These are phyloP conservation scores for Phytophthora pistaciae DNA, from an alignment of 352 stramenopile genomes.

Conservation along the genomic window DNA sequence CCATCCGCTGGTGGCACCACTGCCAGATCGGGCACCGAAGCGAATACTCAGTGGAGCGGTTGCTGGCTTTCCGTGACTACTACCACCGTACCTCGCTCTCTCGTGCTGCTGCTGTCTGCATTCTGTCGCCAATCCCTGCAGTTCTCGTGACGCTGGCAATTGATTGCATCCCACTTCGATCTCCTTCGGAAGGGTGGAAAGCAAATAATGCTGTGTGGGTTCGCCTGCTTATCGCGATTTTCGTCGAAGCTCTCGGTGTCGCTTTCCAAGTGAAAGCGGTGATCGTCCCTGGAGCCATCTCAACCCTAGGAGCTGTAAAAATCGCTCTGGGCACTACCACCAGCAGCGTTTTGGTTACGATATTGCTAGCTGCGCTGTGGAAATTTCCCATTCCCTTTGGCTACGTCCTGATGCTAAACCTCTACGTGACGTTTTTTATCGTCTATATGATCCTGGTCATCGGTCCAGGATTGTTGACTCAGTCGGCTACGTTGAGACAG, in stretches of 20 bases:
- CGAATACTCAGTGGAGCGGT: neutral
- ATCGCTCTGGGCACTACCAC: slow-evolving; percentile 9
- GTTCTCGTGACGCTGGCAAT: neutral
- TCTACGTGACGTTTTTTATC: slow-evolving; percentile 8
- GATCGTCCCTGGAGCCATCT: slow-evolving; percentile 12
- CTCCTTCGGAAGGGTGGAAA: slow-evolving; percentile 17
- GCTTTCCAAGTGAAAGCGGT: slow-evolving; percentile 4
- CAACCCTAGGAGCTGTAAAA: slow-evolving; percentile 1
- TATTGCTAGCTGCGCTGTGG: slow-evolving; percentile 12
- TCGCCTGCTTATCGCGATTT: slow-evolving; percentile 15
- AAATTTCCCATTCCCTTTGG: slow-evolving; percentile 34
- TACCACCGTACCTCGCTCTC: neutral
- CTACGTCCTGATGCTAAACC: slow-evolving; percentile 4
- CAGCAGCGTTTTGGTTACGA: neutral
- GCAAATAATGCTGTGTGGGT: slow-evolving; percentile 17
- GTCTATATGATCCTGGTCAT: slow-evolving; percentile 3
- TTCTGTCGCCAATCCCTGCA: neutral
- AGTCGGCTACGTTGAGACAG: neutral
- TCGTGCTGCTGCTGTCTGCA: neutral
- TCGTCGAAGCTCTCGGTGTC: slow-evolving; percentile 6
- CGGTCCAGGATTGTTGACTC: neutral
- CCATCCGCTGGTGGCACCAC: neutral
- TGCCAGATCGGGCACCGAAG: slow-evolving; percentile 2
- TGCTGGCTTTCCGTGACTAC: slow-evolving; percentile 1
- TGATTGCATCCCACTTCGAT: neutral